Conservation (phyloP, 2,329 filamentous ascomycete species). For the Aspergillus awamori region DNA sequence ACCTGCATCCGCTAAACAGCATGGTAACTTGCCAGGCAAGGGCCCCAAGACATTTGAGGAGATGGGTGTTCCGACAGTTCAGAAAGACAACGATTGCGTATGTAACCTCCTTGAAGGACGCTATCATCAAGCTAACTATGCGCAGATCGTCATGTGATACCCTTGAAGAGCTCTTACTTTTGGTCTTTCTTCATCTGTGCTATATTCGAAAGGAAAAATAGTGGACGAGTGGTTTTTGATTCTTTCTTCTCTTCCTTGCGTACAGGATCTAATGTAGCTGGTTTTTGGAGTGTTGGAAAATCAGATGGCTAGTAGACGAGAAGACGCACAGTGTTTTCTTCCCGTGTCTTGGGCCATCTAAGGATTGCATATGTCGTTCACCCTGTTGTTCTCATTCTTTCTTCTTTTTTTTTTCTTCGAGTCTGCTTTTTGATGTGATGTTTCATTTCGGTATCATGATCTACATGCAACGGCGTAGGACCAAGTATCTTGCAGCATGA, state of each 20-base stretch:
- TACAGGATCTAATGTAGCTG: conserved; percentile 1
- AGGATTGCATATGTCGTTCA: neutral
- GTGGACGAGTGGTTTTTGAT: conserved; percentile 9
- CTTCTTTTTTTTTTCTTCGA: neutral
- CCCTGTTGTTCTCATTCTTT: neutral
- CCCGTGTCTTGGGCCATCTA: neutral
- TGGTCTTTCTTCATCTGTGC: conserved; percentile 21
- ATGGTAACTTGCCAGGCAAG: conserved; percentile 58
- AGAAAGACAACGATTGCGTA: conserved; percentile 90
- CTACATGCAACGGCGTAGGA: neutral
- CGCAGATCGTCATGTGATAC: conserved; percentile 48
- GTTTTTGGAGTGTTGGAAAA: neutral
- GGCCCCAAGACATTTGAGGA: conserved; percentile 96
- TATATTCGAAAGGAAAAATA: conserved; percentile 22
- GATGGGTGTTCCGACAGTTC: conserved; percentile 88
- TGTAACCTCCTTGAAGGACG: conserved; percentile 30
- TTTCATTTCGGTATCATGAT: neutral
- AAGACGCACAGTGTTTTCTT: neutral
- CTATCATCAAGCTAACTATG: conserved; percentile 18
- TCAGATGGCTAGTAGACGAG: neutral
- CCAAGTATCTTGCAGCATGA: neutral
- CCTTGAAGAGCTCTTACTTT: conserved; percentile 22
- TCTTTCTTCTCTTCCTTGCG: neutral
- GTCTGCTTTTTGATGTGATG: neutral
- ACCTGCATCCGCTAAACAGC: conserved; percentile 33